phyloP scores from a whole-genome alignment of 106 monocot species.

The Narthecium ossifragum region DNA sequence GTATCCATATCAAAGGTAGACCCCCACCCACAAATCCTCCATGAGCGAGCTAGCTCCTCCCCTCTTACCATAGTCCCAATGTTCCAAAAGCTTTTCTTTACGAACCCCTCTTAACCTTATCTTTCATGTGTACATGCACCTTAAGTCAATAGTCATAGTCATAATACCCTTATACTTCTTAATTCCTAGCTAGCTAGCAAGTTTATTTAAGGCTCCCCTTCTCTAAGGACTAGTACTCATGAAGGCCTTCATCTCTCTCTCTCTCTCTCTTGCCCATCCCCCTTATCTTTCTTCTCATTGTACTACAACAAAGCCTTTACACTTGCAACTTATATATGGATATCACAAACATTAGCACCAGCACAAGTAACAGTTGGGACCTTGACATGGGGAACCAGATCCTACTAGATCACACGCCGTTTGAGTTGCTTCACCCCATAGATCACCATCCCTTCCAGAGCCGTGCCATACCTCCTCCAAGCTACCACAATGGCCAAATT shows the following conservation, averaged over 20 bases:
- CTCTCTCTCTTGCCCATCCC: slow-evolving; percentile 4
- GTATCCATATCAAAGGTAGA: slow-evolving; percentile 1
- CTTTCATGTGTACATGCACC: no score
- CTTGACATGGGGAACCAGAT: slow-evolving; percentile 27
- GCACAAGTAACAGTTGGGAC: slow-evolving; percentile 32
- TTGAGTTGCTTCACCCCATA: slow-evolving; percentile 14
- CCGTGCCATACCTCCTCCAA: neutral
- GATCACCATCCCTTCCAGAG: slow-evolving; percentile 2
- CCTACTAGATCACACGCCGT: slow-evolving; percentile 24
- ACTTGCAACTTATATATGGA: slow-evolving; percentile 19
- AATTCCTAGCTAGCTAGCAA: slow-evolving; percentile 15
- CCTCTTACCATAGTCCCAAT: neutral
- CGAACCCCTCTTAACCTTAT: slow-evolving; percentile 13
- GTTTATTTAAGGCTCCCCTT: slow-evolving; percentile 29
- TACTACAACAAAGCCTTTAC: slow-evolving; percentile 7
- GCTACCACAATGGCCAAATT: neutral
- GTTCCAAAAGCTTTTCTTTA: neutral
- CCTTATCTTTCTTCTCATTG: slow-evolving; percentile 13
- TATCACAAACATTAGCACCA: slow-evolving; percentile 9
- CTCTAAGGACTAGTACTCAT: slow-evolving; percentile 1
- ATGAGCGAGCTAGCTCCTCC: no score
- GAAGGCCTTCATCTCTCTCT: slow-evolving; percentile 8
- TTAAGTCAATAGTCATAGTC: slow-evolving; percentile 19
- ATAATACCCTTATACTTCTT: no score
- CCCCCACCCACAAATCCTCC: neutral